These are phyloP conservation scores for Pythium chondricola DNA, from an alignment of 352 stramenopile genomes.

Conservation along the genomic window DNA sequence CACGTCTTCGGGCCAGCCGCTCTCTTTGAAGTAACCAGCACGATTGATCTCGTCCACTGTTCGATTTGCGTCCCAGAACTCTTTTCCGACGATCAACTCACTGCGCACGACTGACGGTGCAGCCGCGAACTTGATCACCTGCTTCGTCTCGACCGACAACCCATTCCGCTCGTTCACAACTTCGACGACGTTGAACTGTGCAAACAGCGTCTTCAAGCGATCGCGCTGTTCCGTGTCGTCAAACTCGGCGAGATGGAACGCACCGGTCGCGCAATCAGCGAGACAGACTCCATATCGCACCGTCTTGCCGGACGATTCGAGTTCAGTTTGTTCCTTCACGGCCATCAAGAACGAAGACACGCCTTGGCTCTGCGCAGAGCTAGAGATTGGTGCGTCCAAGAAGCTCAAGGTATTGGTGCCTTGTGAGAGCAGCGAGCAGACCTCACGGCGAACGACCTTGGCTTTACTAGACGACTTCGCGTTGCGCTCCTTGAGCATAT, in stretches of 20 bases:
- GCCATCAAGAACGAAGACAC: slow-evolving; percentile 49
- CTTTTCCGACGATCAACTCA: slow-evolving; percentile 51
- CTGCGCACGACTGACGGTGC: slow-evolving; percentile 51
- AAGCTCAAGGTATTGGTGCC: slow-evolving; percentile 96
- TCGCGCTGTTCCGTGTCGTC: slow-evolving; percentile 94
- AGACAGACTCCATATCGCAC: slow-evolving; percentile 92
- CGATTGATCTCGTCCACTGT: slow-evolving; percentile 89
- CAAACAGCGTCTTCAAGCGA: slow-evolving; percentile 94
- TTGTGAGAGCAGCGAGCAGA: slow-evolving; percentile 94
- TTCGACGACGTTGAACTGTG: slow-evolving; percentile 81
- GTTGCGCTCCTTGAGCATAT: slow-evolving; percentile 95
- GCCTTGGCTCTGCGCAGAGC: slow-evolving; percentile 31
- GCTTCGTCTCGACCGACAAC: slow-evolving; percentile 56
- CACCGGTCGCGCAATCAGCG: slow-evolving; percentile 91
- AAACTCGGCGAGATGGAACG: slow-evolving; percentile 96
- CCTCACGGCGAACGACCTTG: slow-evolving; percentile 91
- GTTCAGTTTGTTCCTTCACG: slow-evolving; percentile 43
- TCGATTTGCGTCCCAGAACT: slow-evolving; percentile 90
- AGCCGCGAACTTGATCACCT: slow-evolving; percentile 67
- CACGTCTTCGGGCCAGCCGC: slow-evolving; percentile 55
- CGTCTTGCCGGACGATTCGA: slow-evolving; percentile 46
- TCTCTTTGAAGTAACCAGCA: slow-evolving; percentile 84
- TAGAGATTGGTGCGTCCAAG: slow-evolving; percentile 80
- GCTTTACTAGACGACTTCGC: slow-evolving; percentile 54
- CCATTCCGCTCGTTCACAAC: slow-evolving; percentile 72